Base-by-base conservation (phyloP, 1,284 basidiomycete species). In the Leccinum ponderosum region DNA sequence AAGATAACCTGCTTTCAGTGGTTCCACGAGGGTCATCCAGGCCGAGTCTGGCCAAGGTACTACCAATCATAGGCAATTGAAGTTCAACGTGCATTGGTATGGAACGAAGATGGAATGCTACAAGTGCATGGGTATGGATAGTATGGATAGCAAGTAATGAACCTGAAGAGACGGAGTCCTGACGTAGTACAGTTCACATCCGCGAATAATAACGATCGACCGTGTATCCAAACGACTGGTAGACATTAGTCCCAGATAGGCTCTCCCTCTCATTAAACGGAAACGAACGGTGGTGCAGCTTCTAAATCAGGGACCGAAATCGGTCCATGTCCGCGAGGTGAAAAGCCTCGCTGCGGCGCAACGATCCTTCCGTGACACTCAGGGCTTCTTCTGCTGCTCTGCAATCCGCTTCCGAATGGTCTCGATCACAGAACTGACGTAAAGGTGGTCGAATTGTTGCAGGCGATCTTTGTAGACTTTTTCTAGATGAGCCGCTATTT, bases 361-460 rank as follows among this genome's bases (percentile, higher is more conserved):
- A 67, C 56, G 47, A 62, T 62, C 58, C 48, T 61, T 55, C 56
- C 53, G 57, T 47, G 58, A 55, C 57, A 35, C 37, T 71, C 69
- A 70, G 48, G 62, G 27, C 69, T 72, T 75, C 62, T 60, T 75
- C 62, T 74, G 73, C 51, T 71, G 68, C 56, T 75, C 73, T 63
- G 65, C 72, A 65, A 73, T 75, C 67, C 70, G 69, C 64, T 72
- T 72, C 62, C 73, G 72, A 62, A 75, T 62, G 15, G 67, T 75
- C 48, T 73, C 73, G 50, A 73, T 54, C 50, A 72, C 73, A 35
- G 70, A 72, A 54, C 69, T 68, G 62, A 76, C 74, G 60, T 74
- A 75, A 62, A 73, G 69, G 57, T 74, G 73, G 61, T 75, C 72
- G 60, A 75, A 76, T 63, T 75, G 69, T 55, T 74, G 65, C 44